Base-by-base conservation (phyloP, 2,329 filamentous ascomycete genomes). In the Acrodontium crateriforme region DNA sequence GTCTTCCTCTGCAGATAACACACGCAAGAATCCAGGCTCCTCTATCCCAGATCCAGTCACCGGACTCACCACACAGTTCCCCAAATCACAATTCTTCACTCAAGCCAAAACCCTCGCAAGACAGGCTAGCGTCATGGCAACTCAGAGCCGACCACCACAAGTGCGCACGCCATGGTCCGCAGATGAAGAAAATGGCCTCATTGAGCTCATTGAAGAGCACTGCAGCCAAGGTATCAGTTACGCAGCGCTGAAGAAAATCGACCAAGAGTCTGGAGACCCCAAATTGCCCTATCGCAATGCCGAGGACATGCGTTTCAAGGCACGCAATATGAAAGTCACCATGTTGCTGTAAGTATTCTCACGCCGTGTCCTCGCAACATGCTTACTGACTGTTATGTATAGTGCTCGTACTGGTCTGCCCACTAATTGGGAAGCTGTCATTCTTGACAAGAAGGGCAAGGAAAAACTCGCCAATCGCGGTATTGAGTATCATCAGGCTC, bases 241-340 rank as follows among this genome's bases (percentile, higher is more conserved):
- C 55, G 37, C 64, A 2, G 15, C 28, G 0, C 67, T 78, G 24
- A 46, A 50, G 22, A 24, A 46, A 7, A 29, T 54, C 12, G 41
- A 51, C 8, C 38, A 46, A 3, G 41, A 19, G 7, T 14, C 18
- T 10, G 20, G 12, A 10, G 24, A 49, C 13, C 40, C 29, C 4
- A 19, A 41, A 3, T 27, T 48, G 22, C 41, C 67, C 11, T 31
- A 29, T 3, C 35, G 69, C 2, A 54, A 47, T 5, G 64, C 73
- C 34, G 64, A 69, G 3, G 63, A 68, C 25, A 35, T 55, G 9
- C 32, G 51, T 8, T 53, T 53, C 44, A 53, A 53, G 34, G 68
- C 66, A 3, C 55, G 69, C 27, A 70, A 69, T 34, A 47, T 72
- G 32, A 67, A 65, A 42, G 49, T 58, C 21, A 49, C 49, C 6